These are phyloP conservation scores for Neospermospora avenae DNA, from an alignment of 2,329 filamentous ascomycete species.

Conservation along the genomic window DNA sequence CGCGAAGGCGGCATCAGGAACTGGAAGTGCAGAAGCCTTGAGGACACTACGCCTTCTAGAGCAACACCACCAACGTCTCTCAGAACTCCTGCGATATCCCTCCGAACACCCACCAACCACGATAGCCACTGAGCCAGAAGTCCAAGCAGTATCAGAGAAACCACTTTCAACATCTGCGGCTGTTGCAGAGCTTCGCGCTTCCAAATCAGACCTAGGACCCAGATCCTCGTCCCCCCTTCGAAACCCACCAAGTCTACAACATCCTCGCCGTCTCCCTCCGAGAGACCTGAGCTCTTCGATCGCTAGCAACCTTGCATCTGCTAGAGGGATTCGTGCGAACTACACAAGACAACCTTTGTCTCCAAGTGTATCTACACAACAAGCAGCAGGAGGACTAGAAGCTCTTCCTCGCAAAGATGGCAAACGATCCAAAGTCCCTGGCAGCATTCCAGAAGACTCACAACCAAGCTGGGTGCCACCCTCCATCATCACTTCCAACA, in stretches of 20 bases:
- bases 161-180: constrained; percentile 32
- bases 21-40: constrained; percentile 67
- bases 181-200: constrained; percentile 33
- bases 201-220: constrained; percentile 32
- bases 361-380: constrained; percentile 70
- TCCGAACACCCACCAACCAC: constrained; percentile 30
- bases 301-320: constrained; percentile 82
- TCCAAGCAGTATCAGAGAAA: constrained; percentile 30
- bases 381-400: constrained; percentile 67
- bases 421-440: constrained; percentile 49
- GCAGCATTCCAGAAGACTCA: constrained; percentile 47
- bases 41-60: constrained; percentile 83
- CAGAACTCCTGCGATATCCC: constrained; percentile 74
- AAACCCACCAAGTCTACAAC: constrained; percentile 28
- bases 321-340: constrained; percentile 70
- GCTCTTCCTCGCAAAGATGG: constrained; percentile 50
- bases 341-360: constrained; percentile 65
- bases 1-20: constrained; percentile 73
- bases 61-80: constrained; percentile 80
- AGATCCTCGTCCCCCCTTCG: constrained; percentile 29
- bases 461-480: constrained; percentile 54
- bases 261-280: constrained; percentile 43
- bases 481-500: constrained; percentile 32
- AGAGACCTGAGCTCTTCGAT: constrained; percentile 79
- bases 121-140: constrained; percentile 27